Conservation (phyloP, 805 yeast genomes). For the Starmerella davenportii region DNA sequence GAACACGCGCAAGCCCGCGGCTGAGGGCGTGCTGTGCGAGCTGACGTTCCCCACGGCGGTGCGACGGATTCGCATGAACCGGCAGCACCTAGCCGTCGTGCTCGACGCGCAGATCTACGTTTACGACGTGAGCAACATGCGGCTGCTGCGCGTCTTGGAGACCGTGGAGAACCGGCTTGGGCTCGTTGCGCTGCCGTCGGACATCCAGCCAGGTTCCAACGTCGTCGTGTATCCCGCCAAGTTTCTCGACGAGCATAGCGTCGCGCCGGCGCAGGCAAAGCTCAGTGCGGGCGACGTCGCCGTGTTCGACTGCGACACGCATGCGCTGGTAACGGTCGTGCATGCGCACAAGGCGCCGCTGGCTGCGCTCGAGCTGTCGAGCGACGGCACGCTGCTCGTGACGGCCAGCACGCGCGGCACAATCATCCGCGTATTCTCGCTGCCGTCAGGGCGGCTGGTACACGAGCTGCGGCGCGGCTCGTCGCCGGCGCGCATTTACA, state of each 20-base stretch:
- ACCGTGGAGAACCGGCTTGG: constrained; percentile 31
- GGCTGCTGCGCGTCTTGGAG: constrained; percentile 54
- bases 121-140: constrained; percentile 82
- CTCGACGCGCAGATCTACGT: constrained; percentile 66
- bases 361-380: constrained; percentile 47
- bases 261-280: constrained; percentile 4
- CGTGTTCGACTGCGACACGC: constrained; percentile 54
- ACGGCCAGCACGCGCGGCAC: constrained; percentile 87
- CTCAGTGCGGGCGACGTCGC: constrained; percentile 42
- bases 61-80: constrained; percentile 54
- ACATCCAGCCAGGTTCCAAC: neutral
- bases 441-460: constrained; percentile 35
- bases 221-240: neutral
- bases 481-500: constrained; percentile 62
- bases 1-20: constrained; percentile 44
- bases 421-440: constrained; percentile 61
- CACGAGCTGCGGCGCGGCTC: constrained; percentile 72
- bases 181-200: constrained; percentile 19
- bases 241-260: neutral
- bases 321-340: constrained; percentile 62
- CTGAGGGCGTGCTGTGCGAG: constrained; percentile 58
- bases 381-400: constrained; percentile 65
- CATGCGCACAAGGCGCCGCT: constrained; percentile 74
- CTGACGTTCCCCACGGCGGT: constrained; percentile 67
- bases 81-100: constrained; percentile 63